Evolutionary conservation across 2,329 filamentous ascomycete species (phyloP).

Genomic region (Nakataea oryzae): DNA sequence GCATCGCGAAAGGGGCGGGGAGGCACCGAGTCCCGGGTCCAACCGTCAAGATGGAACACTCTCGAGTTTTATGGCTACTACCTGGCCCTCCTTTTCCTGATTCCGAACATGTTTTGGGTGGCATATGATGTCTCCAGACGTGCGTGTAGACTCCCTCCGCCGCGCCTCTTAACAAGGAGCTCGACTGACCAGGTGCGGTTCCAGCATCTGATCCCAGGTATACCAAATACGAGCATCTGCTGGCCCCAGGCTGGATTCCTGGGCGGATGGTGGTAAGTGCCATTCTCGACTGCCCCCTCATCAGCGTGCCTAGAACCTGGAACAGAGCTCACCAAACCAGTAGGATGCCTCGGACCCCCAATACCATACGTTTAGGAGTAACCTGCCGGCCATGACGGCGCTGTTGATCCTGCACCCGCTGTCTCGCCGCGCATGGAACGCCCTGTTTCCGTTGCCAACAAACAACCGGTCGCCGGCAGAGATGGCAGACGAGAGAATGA

Average conservation of each 20-base stretch:
- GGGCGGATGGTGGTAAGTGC: slow-evolving; percentile 72
- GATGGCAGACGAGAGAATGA: slow-evolving; percentile 45
- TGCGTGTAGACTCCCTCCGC: slow-evolving; percentile 27
- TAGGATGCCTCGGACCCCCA: slow-evolving; percentile 85
- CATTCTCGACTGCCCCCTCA: not conserved
- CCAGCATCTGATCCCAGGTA: slow-evolving; percentile 76
- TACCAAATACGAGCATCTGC: slow-evolving; percentile 55
- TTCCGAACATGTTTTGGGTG: slow-evolving; percentile 89
- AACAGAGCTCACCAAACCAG: not conserved
- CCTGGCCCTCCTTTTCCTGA: slow-evolving; percentile 48
- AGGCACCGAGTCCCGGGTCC: slow-evolving; percentile 25
- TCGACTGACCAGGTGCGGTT: not conserved
- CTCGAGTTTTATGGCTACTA: slow-evolving; percentile 81
- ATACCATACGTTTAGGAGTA: slow-evolving; percentile 75
- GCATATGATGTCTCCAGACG: slow-evolving; percentile 77
- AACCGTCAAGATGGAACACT: slow-evolving; percentile 72
- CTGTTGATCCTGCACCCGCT: slow-evolving; percentile 73
- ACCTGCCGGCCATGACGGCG: slow-evolving; percentile 69
- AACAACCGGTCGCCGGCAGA: slow-evolving; percentile 21
- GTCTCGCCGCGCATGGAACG: slow-evolving; percentile 62
- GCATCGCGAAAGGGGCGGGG: slow-evolving; percentile 22
- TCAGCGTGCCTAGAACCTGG: not conserved
- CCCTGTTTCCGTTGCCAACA: slow-evolving; percentile 27
- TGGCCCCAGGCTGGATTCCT: slow-evolving; percentile 82
- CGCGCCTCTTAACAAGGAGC: not conserved